Evolutionary conservation across 169 alveolate genomes (phyloP), one percentile per base, ranked within the genome.

Genomic region (Miamiensis avidus): DNA sequence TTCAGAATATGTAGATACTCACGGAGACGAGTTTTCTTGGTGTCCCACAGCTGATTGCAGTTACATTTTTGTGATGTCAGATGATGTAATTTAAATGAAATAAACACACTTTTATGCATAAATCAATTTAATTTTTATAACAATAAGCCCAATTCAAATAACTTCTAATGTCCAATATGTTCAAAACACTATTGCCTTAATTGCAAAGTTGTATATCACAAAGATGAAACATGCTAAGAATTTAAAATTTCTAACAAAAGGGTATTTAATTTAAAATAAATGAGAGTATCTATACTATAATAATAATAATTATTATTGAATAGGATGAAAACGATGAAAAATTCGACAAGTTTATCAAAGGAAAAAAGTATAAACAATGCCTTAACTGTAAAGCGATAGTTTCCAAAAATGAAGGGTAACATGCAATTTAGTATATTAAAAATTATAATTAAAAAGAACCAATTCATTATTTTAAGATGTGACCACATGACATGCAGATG

Each of bases 1-100:
- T 1, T 34, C 65, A 29, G 29, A 87, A 29, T 77, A 78, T 28
- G 82, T 87, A 0, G 89, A 83, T 82, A 65, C 82, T 25, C 84
- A 89, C 31, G 87, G 82, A 69, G 94, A 89, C 72, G 89, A 85
- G 30, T 76, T 88, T 78, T 91, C 95, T 31, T 94, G 94, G 89
- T 94, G 97, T 73, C 97, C 97, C 1, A 91, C 97, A 29, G 93
- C 95, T 15, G 94, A 91, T 81, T 94, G 97, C 77, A 79, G 89
- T 69, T 88, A 91, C 88, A 89, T 89, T 33, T 94, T 94, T 78
- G 89, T 92, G 29, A 90, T 82, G 76, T 89, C 79, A 74, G 90
- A 91, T 69, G 93, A 92, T 1, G 94, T 89, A 72, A 75, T 30
- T 78, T 86, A 89, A 20, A 75, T n/a, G 1, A 11, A 78, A 0